Evolutionary conservation across 352 stramenopile species (phyloP).

Genomic region (Phytophthora sansomeana): DNA sequence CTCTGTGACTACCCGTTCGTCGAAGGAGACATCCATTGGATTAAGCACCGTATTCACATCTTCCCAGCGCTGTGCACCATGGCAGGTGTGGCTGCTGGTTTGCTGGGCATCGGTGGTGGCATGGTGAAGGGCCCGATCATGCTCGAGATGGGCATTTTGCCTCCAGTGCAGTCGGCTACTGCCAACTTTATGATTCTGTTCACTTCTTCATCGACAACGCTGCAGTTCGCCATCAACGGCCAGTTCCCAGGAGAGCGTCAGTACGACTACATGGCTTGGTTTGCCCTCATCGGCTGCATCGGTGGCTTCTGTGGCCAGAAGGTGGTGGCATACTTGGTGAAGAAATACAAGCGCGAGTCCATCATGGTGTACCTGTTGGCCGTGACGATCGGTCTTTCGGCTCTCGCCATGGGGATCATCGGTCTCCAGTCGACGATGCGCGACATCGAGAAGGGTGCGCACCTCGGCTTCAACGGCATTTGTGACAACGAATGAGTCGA

Average conservation of each 20-base stretch:
- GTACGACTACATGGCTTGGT: slow-evolving; percentile 94
- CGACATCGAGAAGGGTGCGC: slow-evolving; percentile 63
- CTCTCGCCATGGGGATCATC: slow-evolving; percentile 74
- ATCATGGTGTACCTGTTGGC: slow-evolving; percentile 86
- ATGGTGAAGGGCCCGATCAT: slow-evolving; percentile 98
- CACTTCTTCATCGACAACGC: slow-evolving; percentile 94
- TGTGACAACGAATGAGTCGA: slow-evolving; percentile 59
- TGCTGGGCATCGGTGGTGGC: slow-evolving; percentile 96
- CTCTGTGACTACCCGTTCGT: slow-evolving; percentile 80
- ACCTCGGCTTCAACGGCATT: slow-evolving; percentile 75
- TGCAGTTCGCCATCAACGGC: slow-evolving; percentile 85
- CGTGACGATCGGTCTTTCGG: slow-evolving; percentile 74
- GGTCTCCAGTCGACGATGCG: slow-evolving; percentile 61
- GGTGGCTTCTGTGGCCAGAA: slow-evolving; percentile 80
- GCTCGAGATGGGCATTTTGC: slow-evolving; percentile 97
- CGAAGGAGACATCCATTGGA: slow-evolving; percentile 96
- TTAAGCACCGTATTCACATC: slow-evolving; percentile 82
- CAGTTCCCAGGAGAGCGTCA: slow-evolving; percentile 79
- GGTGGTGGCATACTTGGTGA: slow-evolving; percentile 90
- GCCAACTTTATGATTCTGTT: slow-evolving; percentile 93
- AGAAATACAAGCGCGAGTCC: slow-evolving; percentile 91
- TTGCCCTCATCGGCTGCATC: slow-evolving; percentile 92
- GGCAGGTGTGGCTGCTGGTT: slow-evolving; percentile 94
- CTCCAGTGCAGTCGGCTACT: slow-evolving; percentile 89
- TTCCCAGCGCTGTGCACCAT: slow-evolving; percentile 95